These are phyloP conservation scores for Zarea fungicola DNA, from an alignment of 2,329 filamentous ascomycete genomes.

Conservation along the genomic window DNA sequence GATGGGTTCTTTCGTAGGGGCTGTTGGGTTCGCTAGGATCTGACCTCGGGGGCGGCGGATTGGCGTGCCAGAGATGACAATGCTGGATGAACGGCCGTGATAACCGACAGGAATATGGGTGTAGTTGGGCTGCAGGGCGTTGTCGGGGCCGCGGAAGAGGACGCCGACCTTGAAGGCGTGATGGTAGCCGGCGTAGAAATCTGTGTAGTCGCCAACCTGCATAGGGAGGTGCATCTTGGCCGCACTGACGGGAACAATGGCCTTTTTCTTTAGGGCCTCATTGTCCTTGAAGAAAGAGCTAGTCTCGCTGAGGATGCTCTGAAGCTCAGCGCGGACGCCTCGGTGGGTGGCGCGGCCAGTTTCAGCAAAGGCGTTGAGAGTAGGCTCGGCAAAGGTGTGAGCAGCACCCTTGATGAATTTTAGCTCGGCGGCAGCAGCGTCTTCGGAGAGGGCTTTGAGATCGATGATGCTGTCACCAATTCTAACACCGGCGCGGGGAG, in stretches of 20 bases:
- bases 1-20: constrained; percentile 49
- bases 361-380: constrained; percentile 65
- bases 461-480: constrained; percentile 65
- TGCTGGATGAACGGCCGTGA: constrained; percentile 70
- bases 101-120: constrained; percentile 76
- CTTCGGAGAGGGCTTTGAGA: constrained; percentile 31
- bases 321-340: constrained; percentile 66
- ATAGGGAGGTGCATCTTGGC: constrained; percentile 69
- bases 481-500: constrained; percentile 58
- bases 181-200: constrained; percentile 77
- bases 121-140: constrained; percentile 77
- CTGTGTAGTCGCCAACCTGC: constrained; percentile 75
- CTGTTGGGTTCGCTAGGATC: constrained; percentile 49
- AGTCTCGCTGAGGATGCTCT: constrained; percentile 52
- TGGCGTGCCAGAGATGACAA: constrained; percentile 69
- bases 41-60: constrained; percentile 71
- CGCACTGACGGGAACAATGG: constrained; percentile 30
- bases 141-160: constrained; percentile 66
- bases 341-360: constrained; percentile 65
- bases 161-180: constrained; percentile 68
- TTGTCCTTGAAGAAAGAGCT: constrained; percentile 37
- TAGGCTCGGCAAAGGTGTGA: constrained; percentile 36
- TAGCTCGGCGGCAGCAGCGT: constrained; percentile 3
- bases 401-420: constrained; percentile 29
- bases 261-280: constrained; percentile 23